Base-by-base conservation (phyloP, 73 alveolate species). In the Paramecium pentaurelia region DNA sequence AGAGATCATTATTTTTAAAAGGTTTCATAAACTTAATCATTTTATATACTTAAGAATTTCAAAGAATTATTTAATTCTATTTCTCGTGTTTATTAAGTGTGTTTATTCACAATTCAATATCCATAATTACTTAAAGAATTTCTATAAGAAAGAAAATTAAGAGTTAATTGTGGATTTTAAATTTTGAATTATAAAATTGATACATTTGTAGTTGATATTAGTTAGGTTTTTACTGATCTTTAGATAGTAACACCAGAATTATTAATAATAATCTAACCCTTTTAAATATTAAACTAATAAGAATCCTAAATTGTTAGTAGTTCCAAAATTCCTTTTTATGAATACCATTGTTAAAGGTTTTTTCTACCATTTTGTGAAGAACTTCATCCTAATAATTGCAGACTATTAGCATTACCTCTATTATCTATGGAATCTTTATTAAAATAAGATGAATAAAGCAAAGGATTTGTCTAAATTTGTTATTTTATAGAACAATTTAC, bases 401-500 rank as follows among this genome's bases (percentile, higher is more conserved):
- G 87, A 73, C 8, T 73, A 14, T 18, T 73, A 28, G 34, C 36
- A 16, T 73, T 73, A 28, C 87, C 87, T 30, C 60, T 12, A 73
- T 73, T 73, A 40, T 30, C 40, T 16, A 73, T 73, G 87, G 40
- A 73, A 36, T 37, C 58, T 3, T 73, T 73, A 34, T 20, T 73
- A 30, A 73, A 44, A 37, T 37, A 40, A 38, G 87, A 73, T 9
- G 87, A 73, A 73, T 73, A 12, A 73, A 37, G 60, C 14, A 73
- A 73, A 73, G 60, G 87, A 16, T 73, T 73, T 73, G 60, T 38
- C 0, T 8, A 73, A 16, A 73, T 40, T 16, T 37, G 40, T 30
- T 73, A 73, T 37, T 73, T 73, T 73, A 73, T 73, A 3, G 87
- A 73, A 38, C 20, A 73, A 73, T 73, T 73, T 73, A 37, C 60